phyloP scores from a whole-genome alignment of 495 filamentous ascomycete species.

The Penicillium goetzii region DNA sequence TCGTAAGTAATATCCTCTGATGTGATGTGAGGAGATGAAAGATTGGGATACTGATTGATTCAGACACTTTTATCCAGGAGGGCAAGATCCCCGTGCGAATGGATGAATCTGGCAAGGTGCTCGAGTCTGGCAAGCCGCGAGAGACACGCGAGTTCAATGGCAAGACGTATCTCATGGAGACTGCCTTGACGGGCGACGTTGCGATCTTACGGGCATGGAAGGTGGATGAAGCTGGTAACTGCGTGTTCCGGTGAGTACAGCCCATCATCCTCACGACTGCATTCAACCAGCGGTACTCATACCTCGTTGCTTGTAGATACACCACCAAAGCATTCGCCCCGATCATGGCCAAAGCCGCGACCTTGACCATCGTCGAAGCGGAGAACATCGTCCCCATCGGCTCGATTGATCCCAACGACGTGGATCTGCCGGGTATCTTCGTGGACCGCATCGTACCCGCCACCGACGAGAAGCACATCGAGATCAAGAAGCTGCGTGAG shows the following conservation, averaged over 20 bases:
- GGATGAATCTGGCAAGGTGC: conserved; percentile 73
- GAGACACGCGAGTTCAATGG: conserved; percentile 86
- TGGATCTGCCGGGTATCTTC: conserved; percentile 88
- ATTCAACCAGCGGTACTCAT: not conserved
- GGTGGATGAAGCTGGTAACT: conserved; percentile 85
- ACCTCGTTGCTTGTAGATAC: conserved; percentile 33
- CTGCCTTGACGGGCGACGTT: conserved; percentile 81
- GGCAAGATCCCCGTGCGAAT: conserved; percentile 80
- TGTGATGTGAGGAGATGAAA: not conserved
- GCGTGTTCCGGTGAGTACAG: conserved; percentile 71
- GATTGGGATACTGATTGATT: not conserved
- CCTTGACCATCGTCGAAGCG: conserved; percentile 87
- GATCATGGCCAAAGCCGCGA: conserved; percentile 86
- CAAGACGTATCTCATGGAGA: conserved; percentile 84
- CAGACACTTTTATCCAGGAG: conserved; percentile 75
- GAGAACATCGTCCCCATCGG: conserved; percentile 87
- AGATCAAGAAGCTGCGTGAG: conserved; percentile 75
- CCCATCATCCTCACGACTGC: too few species aligned
- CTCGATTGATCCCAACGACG: conserved; percentile 74
- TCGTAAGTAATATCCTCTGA: conserved; percentile 44
- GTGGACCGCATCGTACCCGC: conserved; percentile 82
- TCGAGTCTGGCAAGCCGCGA: conserved; percentile 70
- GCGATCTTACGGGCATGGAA: conserved; percentile 89
- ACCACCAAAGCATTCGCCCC: conserved; percentile 71
- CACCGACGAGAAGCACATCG: conserved; percentile 75